These are phyloP conservation scores for Luffa aegyptiaca DNA, from an alignment of 306 rosid genomes.

Conservation along the genomic window DNA sequence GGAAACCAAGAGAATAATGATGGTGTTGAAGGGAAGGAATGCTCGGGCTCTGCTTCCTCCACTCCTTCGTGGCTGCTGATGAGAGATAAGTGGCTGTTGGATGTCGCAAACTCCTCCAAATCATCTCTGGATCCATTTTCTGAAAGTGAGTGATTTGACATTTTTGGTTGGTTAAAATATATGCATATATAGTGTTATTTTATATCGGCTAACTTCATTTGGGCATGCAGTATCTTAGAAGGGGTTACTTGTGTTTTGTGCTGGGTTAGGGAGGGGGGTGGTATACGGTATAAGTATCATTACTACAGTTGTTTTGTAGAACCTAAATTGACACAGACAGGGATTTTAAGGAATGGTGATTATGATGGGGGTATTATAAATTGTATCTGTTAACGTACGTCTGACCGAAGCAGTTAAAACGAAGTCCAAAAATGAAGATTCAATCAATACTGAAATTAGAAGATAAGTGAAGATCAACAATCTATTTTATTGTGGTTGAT, in stretches of 20 bases:
- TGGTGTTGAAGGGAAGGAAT: neutral
- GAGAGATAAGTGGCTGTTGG: conserved; percentile 17
- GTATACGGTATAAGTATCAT: neutral
- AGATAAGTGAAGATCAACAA: too few relatives aligned
- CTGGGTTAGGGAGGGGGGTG: neutral
- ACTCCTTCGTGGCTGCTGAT: neutral
- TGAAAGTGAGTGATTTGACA: neutral
- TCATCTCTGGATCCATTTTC: conserved; percentile 7
- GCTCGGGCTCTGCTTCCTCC: conserved; percentile 8
- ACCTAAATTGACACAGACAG: neutral
- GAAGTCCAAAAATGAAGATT: too few relatives aligned
- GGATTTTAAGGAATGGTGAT: neutral
- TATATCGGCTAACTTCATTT: neutral
- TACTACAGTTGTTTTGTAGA: neutral
- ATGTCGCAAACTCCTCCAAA: neutral
- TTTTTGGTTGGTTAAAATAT: neutral
- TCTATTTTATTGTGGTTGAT: too few relatives aligned
- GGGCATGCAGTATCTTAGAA: neutral
- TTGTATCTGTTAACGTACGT: too few relatives aligned
- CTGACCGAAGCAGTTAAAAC: too few relatives aligned
- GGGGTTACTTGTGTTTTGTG: neutral
- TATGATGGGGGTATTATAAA: neutral
- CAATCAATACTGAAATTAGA: too few relatives aligned
- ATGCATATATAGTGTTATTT: neutral
- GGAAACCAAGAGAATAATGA: conserved; percentile 5